A percentile compares a stretch with the other conserved stretches of the same genome.
Conservation (phyloP, 108 stramenopile genomes). For the Pelagomonas calceolata region DNA sequence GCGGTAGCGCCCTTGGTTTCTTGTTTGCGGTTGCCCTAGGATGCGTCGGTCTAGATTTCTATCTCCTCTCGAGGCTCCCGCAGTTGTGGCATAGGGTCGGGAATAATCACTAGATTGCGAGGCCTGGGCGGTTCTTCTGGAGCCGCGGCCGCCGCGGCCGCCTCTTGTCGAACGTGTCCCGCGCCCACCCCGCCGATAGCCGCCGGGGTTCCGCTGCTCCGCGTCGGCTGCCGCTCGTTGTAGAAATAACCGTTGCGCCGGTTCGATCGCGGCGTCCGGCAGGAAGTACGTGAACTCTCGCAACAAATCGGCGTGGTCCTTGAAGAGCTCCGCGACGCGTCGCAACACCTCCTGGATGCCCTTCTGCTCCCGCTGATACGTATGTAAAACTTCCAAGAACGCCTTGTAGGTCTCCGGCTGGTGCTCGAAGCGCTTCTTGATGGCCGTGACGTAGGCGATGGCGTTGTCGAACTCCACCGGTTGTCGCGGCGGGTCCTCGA, state of each 20-base stretch:
- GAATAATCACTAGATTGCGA: background rate
- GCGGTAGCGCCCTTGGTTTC: too few species aligned
- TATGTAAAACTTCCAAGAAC: conserved; percentile 82
- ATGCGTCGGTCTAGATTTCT: too few species aligned
- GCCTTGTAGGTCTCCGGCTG: conserved; percentile 69
- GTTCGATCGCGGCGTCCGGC: conserved; percentile 82
- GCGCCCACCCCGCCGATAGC: conserved; percentile 22
- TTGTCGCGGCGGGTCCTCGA: too few species aligned
- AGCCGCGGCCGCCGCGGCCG: background rate
- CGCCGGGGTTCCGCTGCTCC: conserved; percentile 57
- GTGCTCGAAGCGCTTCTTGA: conserved; percentile 78
- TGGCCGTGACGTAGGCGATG: conserved; percentile 80
- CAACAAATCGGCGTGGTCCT: conserved; percentile 80
- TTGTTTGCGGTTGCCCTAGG: too few species aligned
- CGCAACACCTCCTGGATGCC: conserved; percentile 86
- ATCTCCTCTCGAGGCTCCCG: background rate
- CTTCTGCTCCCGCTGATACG: conserved; percentile 83
- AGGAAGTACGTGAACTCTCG: conserved; percentile 86
- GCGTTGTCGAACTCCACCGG: conserved; percentile 78
- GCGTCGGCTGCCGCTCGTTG: conserved; percentile 67
- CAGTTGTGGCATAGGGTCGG: background rate
- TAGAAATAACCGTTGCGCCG: conserved; percentile 62
- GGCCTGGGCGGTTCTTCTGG: background rate
- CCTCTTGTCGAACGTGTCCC: background rate
- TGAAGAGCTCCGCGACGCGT: conserved; percentile 72